These are phyloP conservation scores for Fraxinus greggii DNA, from an alignment of 305 asterid genomes.

Conservation along the genomic window DNA sequence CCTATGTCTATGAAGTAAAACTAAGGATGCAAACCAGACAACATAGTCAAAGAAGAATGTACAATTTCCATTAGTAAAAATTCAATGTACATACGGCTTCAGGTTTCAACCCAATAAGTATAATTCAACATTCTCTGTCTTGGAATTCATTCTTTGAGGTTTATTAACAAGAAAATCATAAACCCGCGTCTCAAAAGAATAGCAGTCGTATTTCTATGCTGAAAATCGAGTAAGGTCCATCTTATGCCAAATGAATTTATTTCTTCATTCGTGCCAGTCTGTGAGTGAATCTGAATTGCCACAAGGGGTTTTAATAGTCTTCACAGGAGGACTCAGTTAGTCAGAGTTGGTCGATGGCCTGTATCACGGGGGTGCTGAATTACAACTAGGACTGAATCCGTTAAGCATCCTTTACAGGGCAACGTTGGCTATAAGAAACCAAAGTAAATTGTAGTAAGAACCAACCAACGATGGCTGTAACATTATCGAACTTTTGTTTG, in stretches of 20 bases:
- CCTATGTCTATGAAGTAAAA: neutral
- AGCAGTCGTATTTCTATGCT: neutral
- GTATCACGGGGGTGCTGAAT: constrained; percentile 66
- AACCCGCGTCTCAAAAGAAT: constrained; percentile 11
- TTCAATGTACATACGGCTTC: constrained; percentile 22
- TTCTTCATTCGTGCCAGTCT: constrained; percentile 5
- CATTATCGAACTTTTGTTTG: neutral
- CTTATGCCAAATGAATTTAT: constrained; percentile 5
- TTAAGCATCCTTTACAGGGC: constrained; percentile 39
- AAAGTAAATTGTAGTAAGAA: neutral
- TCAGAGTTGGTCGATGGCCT: constrained; percentile 30
- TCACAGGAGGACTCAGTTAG: neutral
- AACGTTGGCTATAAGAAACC: constrained; percentile 53
- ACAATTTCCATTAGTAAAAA: constrained; percentile 23
- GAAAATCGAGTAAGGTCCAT: neutral
- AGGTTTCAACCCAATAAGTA: neutral
- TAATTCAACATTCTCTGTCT: neutral
- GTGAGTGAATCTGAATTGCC: neutral
- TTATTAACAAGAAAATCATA: constrained; percentile 12
- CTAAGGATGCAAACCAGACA: neutral
- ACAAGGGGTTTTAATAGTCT: neutral
- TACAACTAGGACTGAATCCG: constrained; percentile 62
- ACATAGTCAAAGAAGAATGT: constrained; percentile 22
- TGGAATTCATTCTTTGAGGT: neutral
- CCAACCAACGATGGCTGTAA: neutral